Evolutionary conservation across 192 early-diverging fungal genomes (phyloP).

Genomic region (Coemansia sp.): DNA sequence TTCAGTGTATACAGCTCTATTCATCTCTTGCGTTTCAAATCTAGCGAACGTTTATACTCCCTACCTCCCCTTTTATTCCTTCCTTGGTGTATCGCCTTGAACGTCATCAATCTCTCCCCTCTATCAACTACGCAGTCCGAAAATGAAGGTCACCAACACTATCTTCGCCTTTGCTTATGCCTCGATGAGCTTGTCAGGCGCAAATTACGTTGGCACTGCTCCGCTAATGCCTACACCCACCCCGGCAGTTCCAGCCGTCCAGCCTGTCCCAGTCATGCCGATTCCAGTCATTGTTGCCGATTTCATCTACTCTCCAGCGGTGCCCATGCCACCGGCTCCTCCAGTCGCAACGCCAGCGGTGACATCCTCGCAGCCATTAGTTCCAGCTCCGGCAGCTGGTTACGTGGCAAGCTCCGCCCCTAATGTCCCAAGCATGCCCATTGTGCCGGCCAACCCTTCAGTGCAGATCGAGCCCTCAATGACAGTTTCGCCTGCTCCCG

Average conservation of each 20-base stretch:
- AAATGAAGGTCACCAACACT: constrained; percentile 41
- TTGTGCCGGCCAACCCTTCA: constrained; percentile 18
- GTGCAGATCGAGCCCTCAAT: constrained; percentile 15
- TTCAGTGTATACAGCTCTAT: not conserved
- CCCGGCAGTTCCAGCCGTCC: not conserved
- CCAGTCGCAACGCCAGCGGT: not conserved
- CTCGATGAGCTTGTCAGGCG: constrained; percentile 18
- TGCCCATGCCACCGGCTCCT: constrained; percentile 10
- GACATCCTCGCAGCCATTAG: constrained; percentile 1
- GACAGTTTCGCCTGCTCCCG: constrained; percentile 11
- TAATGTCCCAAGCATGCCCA: not conserved
- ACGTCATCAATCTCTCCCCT: not conserved
- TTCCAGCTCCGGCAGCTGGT: constrained; percentile 15
- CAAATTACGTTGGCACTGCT: constrained; percentile 28
- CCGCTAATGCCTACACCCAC: constrained; percentile 17
- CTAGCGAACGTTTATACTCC: not conserved
- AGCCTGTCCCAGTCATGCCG: constrained; percentile 19
- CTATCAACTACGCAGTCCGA: not conserved
- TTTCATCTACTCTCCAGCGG: constrained; percentile 34
- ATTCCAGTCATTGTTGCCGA: constrained; percentile 33
- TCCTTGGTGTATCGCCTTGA: not conserved
- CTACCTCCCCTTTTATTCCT: not conserved
- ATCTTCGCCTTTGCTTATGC: constrained; percentile 38
- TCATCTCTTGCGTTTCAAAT: not conserved
- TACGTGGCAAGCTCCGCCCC: constrained; percentile 23